These are phyloP conservation scores for Colletotrichum australisinense DNA, from an alignment of 2,329 filamentous ascomycete genomes.

Conservation along the genomic window DNA sequence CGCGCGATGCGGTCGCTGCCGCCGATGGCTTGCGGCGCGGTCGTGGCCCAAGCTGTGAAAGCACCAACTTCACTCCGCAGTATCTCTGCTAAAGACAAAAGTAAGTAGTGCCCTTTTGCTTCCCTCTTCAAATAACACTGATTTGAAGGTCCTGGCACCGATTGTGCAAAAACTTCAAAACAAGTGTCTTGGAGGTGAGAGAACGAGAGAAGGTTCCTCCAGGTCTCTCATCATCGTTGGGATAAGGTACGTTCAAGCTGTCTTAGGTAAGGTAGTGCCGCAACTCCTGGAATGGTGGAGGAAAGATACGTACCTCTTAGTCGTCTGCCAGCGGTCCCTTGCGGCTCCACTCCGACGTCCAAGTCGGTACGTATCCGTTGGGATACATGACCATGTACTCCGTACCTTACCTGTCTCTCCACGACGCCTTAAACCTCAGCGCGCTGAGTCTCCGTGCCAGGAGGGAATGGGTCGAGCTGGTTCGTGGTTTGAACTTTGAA, in stretches of 20 bases:
- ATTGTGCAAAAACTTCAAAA: background rate
- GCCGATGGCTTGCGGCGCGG: conserved; percentile 6
- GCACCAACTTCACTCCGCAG: background rate
- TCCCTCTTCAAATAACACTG: too few relatives aligned
- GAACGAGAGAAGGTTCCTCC: background rate
- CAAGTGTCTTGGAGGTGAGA: background rate
- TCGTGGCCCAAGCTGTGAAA: background rate
- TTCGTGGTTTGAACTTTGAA: conserved; percentile 34
- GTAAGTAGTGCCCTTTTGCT: too few relatives aligned
- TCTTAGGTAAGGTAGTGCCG: conserved; percentile 1
- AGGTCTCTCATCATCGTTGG: conserved; percentile 1
- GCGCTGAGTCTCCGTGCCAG: background rate
- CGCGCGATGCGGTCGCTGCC: conserved; percentile 5
- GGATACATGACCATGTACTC: background rate
- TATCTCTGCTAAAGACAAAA: background rate
- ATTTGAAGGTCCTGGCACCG: too few relatives aligned
- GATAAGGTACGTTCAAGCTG: conserved; percentile 1
- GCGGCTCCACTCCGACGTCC: conserved; percentile 26
- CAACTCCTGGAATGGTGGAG: conserved; percentile 1
- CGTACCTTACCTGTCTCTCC: background rate
- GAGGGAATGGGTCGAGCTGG: conserved; percentile 17
- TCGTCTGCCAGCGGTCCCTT: conserved; percentile 19
- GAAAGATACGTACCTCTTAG: conserved; percentile 7
- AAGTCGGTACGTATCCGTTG: background rate
- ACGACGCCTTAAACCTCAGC: conserved; percentile 1